Evolutionary conservation across 2,329 filamentous ascomycete species (phyloP).

Genomic region (Penicillium fuscoglaucum): DNA sequence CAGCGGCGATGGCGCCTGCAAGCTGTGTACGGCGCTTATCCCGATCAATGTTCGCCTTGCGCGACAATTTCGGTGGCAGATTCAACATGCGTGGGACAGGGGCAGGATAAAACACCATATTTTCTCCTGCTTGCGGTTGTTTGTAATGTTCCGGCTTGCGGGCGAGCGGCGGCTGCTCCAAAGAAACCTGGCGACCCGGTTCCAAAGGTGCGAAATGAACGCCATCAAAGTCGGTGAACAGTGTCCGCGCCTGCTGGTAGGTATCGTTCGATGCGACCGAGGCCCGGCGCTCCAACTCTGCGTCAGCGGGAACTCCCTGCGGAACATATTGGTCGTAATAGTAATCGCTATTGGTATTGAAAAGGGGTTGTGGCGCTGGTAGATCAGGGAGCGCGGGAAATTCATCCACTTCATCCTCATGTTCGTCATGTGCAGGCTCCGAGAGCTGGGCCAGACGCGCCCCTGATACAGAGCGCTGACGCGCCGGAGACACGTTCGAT

Average conservation of each 20-base stretch:
- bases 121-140: conserved; percentile 60
- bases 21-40: conserved; percentile 74
- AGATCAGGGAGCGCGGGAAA: conserved; percentile 11
- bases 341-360: conserved; percentile 14
- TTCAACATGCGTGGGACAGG: conserved; percentile 93
- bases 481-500: conserved; percentile 44
- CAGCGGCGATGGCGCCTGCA: conserved; percentile 61
- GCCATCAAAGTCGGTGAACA: conserved; percentile 54
- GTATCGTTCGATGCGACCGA: conserved; percentile 49
- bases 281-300: conserved; percentile 34
- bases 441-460: conserved; percentile 43
- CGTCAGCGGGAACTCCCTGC: conserved; percentile 4
- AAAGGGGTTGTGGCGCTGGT: conserved; percentile 15
- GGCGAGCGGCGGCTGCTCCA: conserved; percentile 44
- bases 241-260: conserved; percentile 44
- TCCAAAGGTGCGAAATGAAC: conserved; percentile 45
- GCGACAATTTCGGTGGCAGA: conserved; percentile 82
- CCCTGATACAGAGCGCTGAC: conserved; percentile 39
- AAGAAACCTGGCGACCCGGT: conserved; percentile 36
- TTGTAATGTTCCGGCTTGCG: conserved; percentile 40
- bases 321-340: conserved; percentile 23
- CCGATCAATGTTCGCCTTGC: conserved; percentile 63
- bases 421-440: conserved; percentile 41
- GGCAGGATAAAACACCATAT: conserved; percentile 94
- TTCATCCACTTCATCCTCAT: conserved; percentile 24